These are phyloP conservation scores for Dissoconium aciculare DNA, from an alignment of 2,329 filamentous ascomycete genomes.

Conservation along the genomic window DNA sequence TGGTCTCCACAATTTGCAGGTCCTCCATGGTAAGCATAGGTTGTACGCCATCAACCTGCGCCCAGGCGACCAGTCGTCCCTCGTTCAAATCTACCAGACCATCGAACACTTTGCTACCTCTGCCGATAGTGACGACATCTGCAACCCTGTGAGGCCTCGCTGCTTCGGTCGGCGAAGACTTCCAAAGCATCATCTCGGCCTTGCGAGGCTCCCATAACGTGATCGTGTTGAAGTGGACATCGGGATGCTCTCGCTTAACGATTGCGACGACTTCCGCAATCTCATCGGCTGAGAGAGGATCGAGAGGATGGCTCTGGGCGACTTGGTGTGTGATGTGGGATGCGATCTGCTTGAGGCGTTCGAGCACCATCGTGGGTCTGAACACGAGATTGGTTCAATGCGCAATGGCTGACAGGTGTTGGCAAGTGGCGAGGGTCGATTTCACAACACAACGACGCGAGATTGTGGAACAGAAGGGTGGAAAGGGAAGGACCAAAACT, in stretches of 20 bases:
- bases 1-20: slow-evolving; percentile 60
- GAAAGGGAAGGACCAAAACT: no score
- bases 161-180: slow-evolving; percentile 46
- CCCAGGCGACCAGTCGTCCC: slow-evolving; percentile 57
- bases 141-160: slow-evolving; percentile 56
- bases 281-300: slow-evolving; percentile 58
- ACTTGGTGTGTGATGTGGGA: slow-evolving; percentile 44
- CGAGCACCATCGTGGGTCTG: slow-evolving; percentile 20
- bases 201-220: slow-evolving; percentile 76
- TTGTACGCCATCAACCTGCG: slow-evolving; percentile 59
- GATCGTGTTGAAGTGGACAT: slow-evolving; percentile 74
- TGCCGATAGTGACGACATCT: slow-evolving; percentile 69
- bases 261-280: slow-evolving; percentile 57
- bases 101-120: slow-evolving; percentile 67
- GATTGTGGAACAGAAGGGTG: no score
- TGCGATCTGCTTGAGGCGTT: slow-evolving; percentile 32
- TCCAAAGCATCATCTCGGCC: slow-evolving; percentile 66
- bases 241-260: slow-evolving; percentile 53
- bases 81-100: slow-evolving; percentile 60
- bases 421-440: no score
- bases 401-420: no score
- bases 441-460: no score
- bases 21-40: slow-evolving; percentile 90
- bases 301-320: slow-evolving; percentile 53
- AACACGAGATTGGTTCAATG: no score